Evolutionary conservation across 2,329 filamentous ascomycete genomes (phyloP).

Genomic region (Herpomyces periplanetae): DNA sequence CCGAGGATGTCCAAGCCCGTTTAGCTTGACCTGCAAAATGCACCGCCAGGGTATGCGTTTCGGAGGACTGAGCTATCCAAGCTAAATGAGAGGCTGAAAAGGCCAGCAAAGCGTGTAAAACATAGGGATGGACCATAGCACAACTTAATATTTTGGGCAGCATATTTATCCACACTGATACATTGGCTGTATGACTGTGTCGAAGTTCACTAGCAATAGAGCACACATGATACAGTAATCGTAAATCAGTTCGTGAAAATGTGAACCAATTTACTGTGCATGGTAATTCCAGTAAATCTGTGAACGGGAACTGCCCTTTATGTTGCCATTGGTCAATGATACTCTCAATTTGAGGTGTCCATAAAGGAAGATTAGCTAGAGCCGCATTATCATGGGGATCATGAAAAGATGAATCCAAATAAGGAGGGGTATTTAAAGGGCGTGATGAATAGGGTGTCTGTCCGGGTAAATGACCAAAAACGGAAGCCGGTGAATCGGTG

Average conservation of each 20-base stretch:
- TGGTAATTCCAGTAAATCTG: conserved; percentile 34
- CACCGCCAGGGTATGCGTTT: conserved; percentile 56
- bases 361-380: conserved; percentile 23
- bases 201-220: conserved; percentile 49
- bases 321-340: conserved; percentile 46
- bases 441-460: neutral
- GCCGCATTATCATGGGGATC: conserved; percentile 12
- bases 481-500: neutral
- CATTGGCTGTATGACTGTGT: conserved; percentile 31
- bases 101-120: conserved; percentile 69
- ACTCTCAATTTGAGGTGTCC: conserved; percentile 48
- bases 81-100: conserved; percentile 84
- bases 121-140: conserved; percentile 40
- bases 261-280: conserved; percentile 28
- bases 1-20: conserved; percentile 31
- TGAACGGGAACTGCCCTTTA: conserved; percentile 52
- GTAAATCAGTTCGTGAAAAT: conserved; percentile 36
- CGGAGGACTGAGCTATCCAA: conserved; percentile 45
- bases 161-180: conserved; percentile 68
- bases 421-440: neutral
- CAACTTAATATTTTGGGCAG: conserved; percentile 36
- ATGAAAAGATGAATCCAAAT: neutral
- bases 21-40: conserved; percentile 42
- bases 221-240: conserved; percentile 62
- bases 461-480: neutral